A percentile compares a stretch with the other conserved stretches of the same genome.
These are phyloP conservation scores for Apiosordaria backusii DNA, from an alignment of 495 filamentous ascomycete species.

Conservation along the genomic window DNA sequence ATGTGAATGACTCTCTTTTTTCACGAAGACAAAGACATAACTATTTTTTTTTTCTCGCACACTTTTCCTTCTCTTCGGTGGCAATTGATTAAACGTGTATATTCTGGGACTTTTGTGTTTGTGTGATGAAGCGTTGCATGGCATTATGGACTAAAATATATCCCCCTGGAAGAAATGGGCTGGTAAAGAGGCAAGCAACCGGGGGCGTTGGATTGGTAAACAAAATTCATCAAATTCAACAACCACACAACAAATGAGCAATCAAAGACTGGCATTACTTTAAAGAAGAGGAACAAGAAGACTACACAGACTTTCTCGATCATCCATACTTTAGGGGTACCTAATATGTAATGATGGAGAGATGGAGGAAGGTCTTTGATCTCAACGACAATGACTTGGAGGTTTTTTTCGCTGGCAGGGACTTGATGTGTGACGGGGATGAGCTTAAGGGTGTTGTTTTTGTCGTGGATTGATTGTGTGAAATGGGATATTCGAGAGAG, in stretches of 20 bases:
- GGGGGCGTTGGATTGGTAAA: slow-evolving; percentile 17
- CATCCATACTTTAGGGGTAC: background rate
- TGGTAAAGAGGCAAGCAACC: background rate
- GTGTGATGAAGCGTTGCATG: slow-evolving; percentile 24
- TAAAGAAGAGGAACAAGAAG: background rate
- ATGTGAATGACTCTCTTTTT: background rate
- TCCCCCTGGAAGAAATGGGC: background rate
- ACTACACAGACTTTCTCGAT: background rate
- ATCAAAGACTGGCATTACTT: background rate
- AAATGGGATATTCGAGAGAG: background rate
- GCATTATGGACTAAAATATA: slow-evolving; percentile 21
- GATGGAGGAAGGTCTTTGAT: background rate
- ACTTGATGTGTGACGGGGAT: background rate
- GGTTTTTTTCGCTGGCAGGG: background rate
- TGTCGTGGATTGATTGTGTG: background rate
- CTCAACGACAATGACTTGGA: background rate
- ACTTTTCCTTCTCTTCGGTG: slow-evolving; percentile 4
- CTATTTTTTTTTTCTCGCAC: background rate
- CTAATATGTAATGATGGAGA: background rate
- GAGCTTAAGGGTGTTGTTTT: background rate
- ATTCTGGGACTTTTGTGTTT: slow-evolving; percentile 9
- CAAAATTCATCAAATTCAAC: slow-evolving; percentile 12
- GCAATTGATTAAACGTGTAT: background rate
- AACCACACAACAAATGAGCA: background rate
- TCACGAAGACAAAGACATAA: background rate